Conservation (phyloP, 108 stramenopile species). For the Pelagomonas calceolata region DNA sequence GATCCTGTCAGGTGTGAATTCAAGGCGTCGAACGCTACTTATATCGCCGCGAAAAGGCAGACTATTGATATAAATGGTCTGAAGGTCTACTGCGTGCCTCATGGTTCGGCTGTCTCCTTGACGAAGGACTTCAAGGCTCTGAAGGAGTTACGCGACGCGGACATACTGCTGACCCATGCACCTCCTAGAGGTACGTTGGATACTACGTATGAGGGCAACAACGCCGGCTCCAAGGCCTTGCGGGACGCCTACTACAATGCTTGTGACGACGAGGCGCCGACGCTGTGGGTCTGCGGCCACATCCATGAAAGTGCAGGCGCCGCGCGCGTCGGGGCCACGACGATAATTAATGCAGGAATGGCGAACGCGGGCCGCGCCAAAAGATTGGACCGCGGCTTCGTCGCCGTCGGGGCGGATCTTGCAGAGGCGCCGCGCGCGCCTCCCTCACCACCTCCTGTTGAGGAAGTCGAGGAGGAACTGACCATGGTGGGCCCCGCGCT, state of each 20-base stretch:
- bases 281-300: not conserved
- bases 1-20: not conserved
- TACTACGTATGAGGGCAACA: not conserved
- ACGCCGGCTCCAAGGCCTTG: not conserved
- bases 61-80: not conserved
- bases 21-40: not conserved
- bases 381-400: not conserved
- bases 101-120: not conserved
- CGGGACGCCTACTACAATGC: not conserved
- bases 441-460: no score
- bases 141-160: not conserved
- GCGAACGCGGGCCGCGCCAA: not conserved
- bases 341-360: not conserved
- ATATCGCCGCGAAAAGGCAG: not conserved
- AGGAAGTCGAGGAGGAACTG: not conserved
- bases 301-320: not conserved
- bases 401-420: not conserved
- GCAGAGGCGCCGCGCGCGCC: no score
- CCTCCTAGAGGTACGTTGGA: not conserved
- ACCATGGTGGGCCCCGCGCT: not conserved
- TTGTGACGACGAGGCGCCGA: not conserved
- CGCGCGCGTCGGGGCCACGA: not conserved
- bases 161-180: not conserved
- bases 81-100: not conserved
- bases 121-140: no score